Percentiles rank a stretch among this genome's conserved stretches.
Conservation (phyloP, 306 rosid species). For the Glycine tomentella region DNA sequence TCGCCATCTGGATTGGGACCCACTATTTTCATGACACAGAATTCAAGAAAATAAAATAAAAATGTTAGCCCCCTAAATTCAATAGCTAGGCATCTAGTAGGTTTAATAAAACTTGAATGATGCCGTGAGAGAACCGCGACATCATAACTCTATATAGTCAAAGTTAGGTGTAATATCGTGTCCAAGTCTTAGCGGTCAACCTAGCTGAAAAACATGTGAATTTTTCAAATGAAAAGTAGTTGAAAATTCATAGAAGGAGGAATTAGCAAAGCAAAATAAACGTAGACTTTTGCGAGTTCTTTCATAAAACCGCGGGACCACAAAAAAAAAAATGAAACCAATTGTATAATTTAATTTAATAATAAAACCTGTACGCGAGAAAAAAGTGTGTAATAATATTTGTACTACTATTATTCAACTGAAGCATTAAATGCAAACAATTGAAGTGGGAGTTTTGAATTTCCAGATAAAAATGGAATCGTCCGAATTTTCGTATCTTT, state of each 20-base stretch:
- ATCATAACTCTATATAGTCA: slow-evolving; percentile 41
- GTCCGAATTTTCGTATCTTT: slow-evolving; percentile 30
- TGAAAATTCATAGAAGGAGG: no score
- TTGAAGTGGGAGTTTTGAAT: slow-evolving; percentile 13
- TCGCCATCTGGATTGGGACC: slow-evolving; percentile 42
- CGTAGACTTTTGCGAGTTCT: neutral
- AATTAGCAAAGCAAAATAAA: neutral
- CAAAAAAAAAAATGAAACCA: no score
- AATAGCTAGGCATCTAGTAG: no score
- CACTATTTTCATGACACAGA: neutral
- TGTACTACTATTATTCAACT: neutral
- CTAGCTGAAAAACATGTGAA: slow-evolving; percentile 41
- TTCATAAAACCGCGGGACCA: neutral
- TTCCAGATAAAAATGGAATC: slow-evolving; percentile 16
- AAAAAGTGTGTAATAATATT: neutral
- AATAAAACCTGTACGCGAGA: neutral
- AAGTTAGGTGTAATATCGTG: slow-evolving; percentile 46
- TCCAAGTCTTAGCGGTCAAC: slow-evolving; percentile 51
- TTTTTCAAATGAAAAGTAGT: neutral
- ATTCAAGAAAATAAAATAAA: neutral
- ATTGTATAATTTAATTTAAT: neutral
- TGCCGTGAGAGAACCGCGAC: slow-evolving; percentile 21
- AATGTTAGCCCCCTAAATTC: neutral
- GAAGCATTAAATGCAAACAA: neutral
- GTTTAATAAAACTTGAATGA: slow-evolving; percentile 20